These are phyloP conservation scores for Globisporangium splendens DNA, from an alignment of 352 stramenopile species.

Conservation along the genomic window DNA sequence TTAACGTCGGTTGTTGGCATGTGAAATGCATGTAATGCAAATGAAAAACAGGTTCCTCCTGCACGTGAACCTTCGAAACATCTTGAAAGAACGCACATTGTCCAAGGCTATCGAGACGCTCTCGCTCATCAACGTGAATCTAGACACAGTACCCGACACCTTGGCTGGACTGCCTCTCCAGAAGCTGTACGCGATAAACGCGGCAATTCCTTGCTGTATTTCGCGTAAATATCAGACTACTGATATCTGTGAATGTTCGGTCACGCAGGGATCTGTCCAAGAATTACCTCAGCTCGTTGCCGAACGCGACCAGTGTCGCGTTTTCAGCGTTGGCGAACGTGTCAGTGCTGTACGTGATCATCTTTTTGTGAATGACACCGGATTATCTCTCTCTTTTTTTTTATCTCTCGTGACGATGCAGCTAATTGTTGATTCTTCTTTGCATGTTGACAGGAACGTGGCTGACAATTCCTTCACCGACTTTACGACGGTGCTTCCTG, in stretches of 20 bases:
- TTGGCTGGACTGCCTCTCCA: conserved; percentile 25
- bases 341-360: background rate
- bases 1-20: background rate
- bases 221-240: background rate
- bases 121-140: conserved; percentile 45
- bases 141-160: conserved; percentile 34
- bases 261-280: conserved; percentile 33
- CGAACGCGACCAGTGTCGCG: conserved; percentile 23
- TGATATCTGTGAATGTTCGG: background rate
- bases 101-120: conserved; percentile 23
- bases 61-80: conserved; percentile 33
- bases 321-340: background rate
- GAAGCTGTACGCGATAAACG: conserved; percentile 6
- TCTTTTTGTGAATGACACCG: background rate
- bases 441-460: conserved; percentile 19
- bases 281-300: conserved; percentile 49
- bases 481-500: conserved; percentile 31
- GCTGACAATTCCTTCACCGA: conserved; percentile 38
- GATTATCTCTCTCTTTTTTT: background rate
- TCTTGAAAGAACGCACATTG: conserved; percentile 27
- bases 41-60: conserved; percentile 17
- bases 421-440: background rate
- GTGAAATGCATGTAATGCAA: background rate
- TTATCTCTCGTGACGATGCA: background rate
- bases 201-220: background rate